Evolutionary conservation across 306 rosid genomes (phyloP).

Genomic region (Vigna unguiculata): DNA sequence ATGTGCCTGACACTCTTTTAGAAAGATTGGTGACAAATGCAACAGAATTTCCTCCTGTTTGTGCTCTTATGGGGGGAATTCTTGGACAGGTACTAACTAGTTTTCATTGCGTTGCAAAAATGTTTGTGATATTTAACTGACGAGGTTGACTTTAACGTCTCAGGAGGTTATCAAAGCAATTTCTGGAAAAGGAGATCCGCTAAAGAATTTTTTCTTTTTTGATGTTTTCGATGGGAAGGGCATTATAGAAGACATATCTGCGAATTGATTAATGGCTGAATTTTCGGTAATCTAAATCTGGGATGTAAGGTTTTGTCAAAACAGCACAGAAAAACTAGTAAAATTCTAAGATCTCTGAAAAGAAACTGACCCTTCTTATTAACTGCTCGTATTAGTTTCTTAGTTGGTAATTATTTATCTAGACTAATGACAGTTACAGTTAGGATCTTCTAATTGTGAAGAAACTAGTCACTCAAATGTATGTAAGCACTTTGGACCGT

Average conservation of each 20-base stretch:
- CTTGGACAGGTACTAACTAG: conserved; percentile 89
- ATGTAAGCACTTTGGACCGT: conserved; percentile 10
- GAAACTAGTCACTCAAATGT: conserved; percentile 9
- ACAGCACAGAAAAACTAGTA: conserved; percentile 4
- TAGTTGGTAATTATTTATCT: conserved; percentile 32
- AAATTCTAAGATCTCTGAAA: conserved; percentile 21
- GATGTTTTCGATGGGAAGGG: conserved; percentile 95
- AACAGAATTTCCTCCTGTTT: conserved; percentile 93
- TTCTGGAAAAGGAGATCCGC: conserved; percentile 89
- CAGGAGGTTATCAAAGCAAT: conserved; percentile 98
- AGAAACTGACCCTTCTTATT: conserved; percentile 39
- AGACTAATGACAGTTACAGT: conserved; percentile 8
- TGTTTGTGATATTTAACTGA: conserved; percentile 5
- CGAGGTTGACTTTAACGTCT: conserved; percentile 3
- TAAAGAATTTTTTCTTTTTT: conserved; percentile 82
- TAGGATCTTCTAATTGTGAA: not conserved
- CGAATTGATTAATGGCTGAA: not conserved
- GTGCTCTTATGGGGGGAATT: conserved; percentile 91
- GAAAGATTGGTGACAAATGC: conserved; percentile 71
- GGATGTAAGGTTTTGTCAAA: conserved; percentile 19
- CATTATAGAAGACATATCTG: conserved; percentile 73
- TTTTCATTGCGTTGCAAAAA: not conserved
- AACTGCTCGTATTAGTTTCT: not conserved
- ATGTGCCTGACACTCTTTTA: conserved; percentile 69
- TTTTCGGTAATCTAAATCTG: not conserved